Conservation (phyloP, 345 rosid species). For the Euphorbia lathyris region DNA sequence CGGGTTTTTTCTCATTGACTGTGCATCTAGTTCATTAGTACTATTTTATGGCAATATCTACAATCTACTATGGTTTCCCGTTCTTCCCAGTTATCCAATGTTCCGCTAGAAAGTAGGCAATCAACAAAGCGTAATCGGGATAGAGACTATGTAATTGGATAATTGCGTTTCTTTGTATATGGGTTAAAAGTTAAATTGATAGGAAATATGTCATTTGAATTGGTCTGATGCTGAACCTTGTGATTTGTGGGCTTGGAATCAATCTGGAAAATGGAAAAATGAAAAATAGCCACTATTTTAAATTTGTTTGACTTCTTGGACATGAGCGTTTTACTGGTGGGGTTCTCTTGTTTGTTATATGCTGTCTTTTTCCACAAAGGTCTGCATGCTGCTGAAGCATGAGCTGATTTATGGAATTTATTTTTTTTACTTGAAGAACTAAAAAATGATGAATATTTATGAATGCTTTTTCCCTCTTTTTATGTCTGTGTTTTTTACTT, state of each 20-base stretch:
- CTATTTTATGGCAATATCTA: neutral
- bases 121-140: no score
- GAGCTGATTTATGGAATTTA: neutral
- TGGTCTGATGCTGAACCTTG: neutral
- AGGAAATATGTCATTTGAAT: no score
- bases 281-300: neutral
- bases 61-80: no score
- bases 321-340: neutral
- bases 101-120: no score
- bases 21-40: neutral
- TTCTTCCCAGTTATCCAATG: no score
- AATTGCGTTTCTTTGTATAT: no score
- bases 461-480: neutral
- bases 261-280: neutral
- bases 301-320: neutral
- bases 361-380: neutral
- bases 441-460: neutral
- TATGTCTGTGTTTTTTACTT: neutral
- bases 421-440: neutral
- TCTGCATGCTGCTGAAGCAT: neutral
- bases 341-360: neutral
- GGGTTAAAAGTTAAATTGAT: no score
- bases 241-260: neutral
- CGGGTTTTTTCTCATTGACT: neutral
- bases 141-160: no score